Evolutionary conservation across 371 early-diverging fungal species (phyloP).

Genomic region (Phascolomyces articulosus): DNA sequence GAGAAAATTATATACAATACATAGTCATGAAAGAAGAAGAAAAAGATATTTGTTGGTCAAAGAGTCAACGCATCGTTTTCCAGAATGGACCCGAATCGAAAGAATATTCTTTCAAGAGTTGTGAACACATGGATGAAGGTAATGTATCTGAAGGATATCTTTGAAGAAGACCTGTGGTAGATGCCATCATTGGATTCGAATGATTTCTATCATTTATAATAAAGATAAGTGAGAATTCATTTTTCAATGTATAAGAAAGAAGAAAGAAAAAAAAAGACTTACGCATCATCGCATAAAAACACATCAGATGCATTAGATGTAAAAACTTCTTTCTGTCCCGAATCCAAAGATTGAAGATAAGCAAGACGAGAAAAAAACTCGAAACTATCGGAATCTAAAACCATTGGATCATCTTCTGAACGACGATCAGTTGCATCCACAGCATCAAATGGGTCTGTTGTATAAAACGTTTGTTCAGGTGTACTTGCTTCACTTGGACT

Average conservation of each 20-base stretch:
- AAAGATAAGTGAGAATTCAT: not conserved
- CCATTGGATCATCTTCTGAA: conserved; percentile 5
- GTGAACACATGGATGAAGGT: conserved; percentile 39
- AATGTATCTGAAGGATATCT: conserved; percentile 22
- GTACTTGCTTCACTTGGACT: conserved; percentile 38
- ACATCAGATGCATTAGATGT: conserved; percentile 37
- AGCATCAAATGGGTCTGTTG: not conserved
- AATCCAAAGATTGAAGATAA: conserved; percentile 27
- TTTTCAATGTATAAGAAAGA: not conserved
- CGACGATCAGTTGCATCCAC: too few relatives aligned
- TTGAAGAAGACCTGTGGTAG: conserved; percentile 5
- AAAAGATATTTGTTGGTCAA: too few relatives aligned
- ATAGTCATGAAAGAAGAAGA: not conserved
- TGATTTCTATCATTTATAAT: conserved; percentile 7
- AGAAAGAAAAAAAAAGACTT: conserved; percentile 19
- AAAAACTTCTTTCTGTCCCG: conserved; percentile 18
- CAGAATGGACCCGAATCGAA: conserved; percentile 43
- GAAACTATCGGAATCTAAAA: conserved; percentile 24
- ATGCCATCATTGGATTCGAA: not conserved
- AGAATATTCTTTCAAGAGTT: conserved; percentile 35
- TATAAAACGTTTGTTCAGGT: conserved; percentile 26
- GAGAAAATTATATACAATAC: not conserved
- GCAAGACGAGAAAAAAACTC: conserved; percentile 26
- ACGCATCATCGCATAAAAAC: conserved; percentile 39
- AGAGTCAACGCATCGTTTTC: conserved; percentile 26